Evolutionary conservation across 495 filamentous ascomycete genomes (phyloP).

Genomic region (Sporormia fimetaria): DNA sequence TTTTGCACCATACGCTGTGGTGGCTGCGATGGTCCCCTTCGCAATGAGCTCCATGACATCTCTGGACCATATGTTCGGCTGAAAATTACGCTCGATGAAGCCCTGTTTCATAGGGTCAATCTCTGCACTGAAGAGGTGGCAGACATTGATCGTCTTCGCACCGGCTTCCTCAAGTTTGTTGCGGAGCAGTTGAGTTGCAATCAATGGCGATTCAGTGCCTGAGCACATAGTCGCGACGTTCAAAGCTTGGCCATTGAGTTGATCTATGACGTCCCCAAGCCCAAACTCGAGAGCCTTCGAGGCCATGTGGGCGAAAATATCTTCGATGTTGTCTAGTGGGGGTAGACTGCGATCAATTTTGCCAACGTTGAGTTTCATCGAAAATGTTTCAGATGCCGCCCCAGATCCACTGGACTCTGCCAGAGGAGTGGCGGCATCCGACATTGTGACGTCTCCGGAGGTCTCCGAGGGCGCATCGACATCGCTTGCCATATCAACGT

Average conservation of each 20-base stretch:
- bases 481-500: too few relatives aligned
- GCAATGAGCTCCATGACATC: constrained; percentile 54
- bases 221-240: constrained; percentile 70
- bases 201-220: constrained; percentile 68
- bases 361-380: background rate
- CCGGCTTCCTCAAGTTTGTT: constrained; percentile 30
- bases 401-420: background rate
- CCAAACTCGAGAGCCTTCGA: constrained; percentile 32
- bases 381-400: background rate
- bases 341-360: constrained; percentile 27
- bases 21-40: constrained; percentile 22
- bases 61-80: constrained; percentile 50
- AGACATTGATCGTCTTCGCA: constrained; percentile 34
- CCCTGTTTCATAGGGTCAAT: constrained; percentile 69
- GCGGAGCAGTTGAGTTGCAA: constrained; percentile 48
- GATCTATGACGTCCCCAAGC: constrained; percentile 31
- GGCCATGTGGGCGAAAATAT: constrained; percentile 43
- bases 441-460: too few relatives aligned
- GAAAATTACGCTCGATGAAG: constrained; percentile 68
- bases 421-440: background rate
- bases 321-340: constrained; percentile 37
- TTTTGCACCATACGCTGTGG: constrained; percentile 58
- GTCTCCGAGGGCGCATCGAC: too few relatives aligned
- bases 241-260: constrained; percentile 37
- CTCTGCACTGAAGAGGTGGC: constrained; percentile 68